phyloP scores from a whole-genome alignment of 129 eudicot genomes.

The Scalesia atractyloides region DNA sequence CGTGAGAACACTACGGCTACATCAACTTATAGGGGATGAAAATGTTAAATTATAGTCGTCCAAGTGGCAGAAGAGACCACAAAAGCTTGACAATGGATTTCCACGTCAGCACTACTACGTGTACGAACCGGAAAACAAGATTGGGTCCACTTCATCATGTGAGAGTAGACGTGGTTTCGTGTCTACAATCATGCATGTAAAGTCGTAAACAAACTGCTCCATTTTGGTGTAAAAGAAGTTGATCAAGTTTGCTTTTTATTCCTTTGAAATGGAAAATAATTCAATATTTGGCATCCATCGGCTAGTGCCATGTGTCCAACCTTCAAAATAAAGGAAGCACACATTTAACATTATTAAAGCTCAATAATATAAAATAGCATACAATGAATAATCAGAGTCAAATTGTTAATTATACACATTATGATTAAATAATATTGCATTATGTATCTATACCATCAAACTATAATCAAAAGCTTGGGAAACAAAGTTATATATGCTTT shows the following conservation, averaged over 20 bases:
- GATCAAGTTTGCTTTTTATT: slow-evolving; percentile 19
- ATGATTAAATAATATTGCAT: no score
- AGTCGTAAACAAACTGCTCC: background rate
- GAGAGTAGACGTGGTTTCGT: slow-evolving; percentile 11
- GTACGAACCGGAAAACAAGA: slow-evolving; percentile 17
- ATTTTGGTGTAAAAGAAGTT: background rate
- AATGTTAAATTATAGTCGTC: slow-evolving; percentile 11
- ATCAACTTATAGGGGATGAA: background rate
- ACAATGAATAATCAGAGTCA: background rate
- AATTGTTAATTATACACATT: no score
- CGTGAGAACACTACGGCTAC: background rate
- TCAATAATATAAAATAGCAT: background rate
- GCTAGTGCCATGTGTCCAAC: slow-evolving; percentile 17
- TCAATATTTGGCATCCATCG: slow-evolving; percentile 22
- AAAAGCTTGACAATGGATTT: slow-evolving; percentile 18
- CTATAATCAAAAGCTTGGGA: no score
- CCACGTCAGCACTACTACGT: slow-evolving; percentile 31
- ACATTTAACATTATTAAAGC: slow-evolving; percentile 1
- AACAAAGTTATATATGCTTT: no score
- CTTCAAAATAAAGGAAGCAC: background rate
- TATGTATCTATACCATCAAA: no score
- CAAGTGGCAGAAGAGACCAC: slow-evolving; percentile 21
- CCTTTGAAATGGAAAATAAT: background rate
- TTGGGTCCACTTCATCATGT: slow-evolving; percentile 27
- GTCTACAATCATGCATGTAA: slow-evolving; percentile 31